A percentile compares a stretch with the other conserved stretches of the same genome.
Conservation (phyloP, 345 rosid species). For the Luvunga scandens region DNA sequence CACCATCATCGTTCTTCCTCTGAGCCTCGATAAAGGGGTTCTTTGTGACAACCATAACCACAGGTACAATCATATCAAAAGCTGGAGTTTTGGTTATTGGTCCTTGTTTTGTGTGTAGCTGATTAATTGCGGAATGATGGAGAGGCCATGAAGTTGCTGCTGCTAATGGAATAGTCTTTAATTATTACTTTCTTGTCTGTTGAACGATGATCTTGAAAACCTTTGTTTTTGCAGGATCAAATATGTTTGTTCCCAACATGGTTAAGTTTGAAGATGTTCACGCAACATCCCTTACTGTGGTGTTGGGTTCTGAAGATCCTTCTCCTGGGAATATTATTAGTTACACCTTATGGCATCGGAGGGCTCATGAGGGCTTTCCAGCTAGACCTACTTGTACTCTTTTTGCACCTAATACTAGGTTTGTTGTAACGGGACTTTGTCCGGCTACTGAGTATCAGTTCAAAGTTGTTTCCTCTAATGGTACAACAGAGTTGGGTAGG, state of each 20-base stretch:
- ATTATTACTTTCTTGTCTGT: neutral
- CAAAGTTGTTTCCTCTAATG: constrained; percentile 56
- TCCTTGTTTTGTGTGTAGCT: neutral
- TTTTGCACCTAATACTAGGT: constrained; percentile 55
- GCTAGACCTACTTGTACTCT: constrained; percentile 70
- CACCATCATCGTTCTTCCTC: neutral
- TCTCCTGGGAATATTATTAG: constrained; percentile 38
- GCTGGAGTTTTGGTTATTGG: neutral
- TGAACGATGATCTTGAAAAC: neutral
- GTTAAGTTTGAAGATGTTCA: constrained; percentile 66
- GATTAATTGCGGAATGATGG: constrained; percentile 3
- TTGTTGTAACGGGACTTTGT: constrained; percentile 58
- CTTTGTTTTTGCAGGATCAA: constrained; percentile 30
- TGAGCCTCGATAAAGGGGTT: neutral
- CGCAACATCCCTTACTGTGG: constrained; percentile 61
- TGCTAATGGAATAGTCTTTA: constrained; percentile 9
- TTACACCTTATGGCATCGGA: constrained; percentile 84
- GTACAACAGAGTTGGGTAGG: constrained; percentile 40
- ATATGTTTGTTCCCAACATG: constrained; percentile 27
- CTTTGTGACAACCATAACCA: neutral
- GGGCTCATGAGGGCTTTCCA: constrained; percentile 50
- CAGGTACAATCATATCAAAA: neutral
- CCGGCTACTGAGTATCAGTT: constrained; percentile 67
- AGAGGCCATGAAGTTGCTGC: constrained; percentile 1
- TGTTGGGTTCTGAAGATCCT: constrained; percentile 45